Evolutionary conservation across 2,329 filamentous ascomycete species (phyloP), one percentile per base, ranked within the genome.

Genomic region (Epichloe typhina): DNA sequence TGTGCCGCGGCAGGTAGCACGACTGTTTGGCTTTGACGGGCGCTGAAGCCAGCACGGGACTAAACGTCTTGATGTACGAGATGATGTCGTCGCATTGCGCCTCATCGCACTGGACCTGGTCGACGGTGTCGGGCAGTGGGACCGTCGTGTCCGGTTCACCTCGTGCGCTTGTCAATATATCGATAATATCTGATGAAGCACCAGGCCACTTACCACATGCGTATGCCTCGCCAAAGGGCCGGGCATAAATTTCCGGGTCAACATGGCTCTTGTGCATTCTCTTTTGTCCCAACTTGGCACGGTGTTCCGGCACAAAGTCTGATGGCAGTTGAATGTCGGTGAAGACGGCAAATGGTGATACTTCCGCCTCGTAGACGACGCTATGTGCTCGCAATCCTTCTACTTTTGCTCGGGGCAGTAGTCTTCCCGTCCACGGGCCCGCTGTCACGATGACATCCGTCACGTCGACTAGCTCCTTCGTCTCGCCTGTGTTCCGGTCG

Each of bases 201-300:
- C 8, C 26, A 3, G 4, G 8, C n/a, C 12, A 62, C 70, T 50
- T 60, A 76, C 89, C 93, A 63, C 93, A 98, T 0, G 88, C 90
- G 65, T 98, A 98, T 11, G 95, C 84, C 64, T 95, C 90, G 50
- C 85, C 79, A 63, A 88, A 85, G 0, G 90, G 90, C 4, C 93
- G 78, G 0, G 93, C 86, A 64, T 98, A 98, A 55, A 97, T 93
- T 66, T 98, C 93, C 0, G 93, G 93, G 26, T 88, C 83, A 12
- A 88, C 88, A 17, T 77, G 77, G 31, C 81, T 76, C 52, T 74
- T 73, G 66, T 77, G 78, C 59, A 68, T 69, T 60, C 74, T 70
- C 69, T 70, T 72, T 62, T 76, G 72, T 53, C 70, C 74, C 61
- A 66, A 63, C 56, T 60, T 64, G 52, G 66, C 64, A 48, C 72